Base-by-base conservation (phyloP, 1,284 basidiomycete species). In the Papiliotrema flavescens region DNA sequence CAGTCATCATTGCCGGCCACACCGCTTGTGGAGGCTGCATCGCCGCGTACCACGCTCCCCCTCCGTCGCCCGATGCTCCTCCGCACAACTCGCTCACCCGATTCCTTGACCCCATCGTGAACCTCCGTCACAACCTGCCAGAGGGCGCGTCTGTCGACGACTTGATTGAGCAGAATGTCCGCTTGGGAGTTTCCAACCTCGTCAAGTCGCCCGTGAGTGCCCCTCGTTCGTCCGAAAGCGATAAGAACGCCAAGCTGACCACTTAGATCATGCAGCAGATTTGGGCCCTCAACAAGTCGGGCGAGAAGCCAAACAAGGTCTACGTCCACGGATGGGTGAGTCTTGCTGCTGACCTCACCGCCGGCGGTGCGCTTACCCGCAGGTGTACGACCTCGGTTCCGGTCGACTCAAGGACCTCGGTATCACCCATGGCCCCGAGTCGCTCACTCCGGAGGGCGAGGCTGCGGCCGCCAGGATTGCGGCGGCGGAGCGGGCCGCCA, bases 1-100 rank as follows among this genome's bases (percentile, higher is more conserved):
- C 70, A 88, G 87, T 93, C 59, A 80, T 90, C 55, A 79, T 93
- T 59, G 87, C 86, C 22, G 90, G 90, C 39, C 90, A 92, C 74
- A 86, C 85, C 7, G 79, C 83, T 60, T 93, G 90, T 68, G 90
- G 89, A 55, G 90, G 89, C 15, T 75, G 72, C 57, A 85, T 84
- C 23, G 79, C 80, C 0, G 87, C 87, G 0, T 86, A 84, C 56
- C 67, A 57, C 35, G 58, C 69, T 1, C 67, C 67, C 2, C 55
- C 57, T 22, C 65, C 65, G 36, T 49, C 48, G 40, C 36, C 69
- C 76, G 26, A 65, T 73, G 37, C 52, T 13, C 51, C 54, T 7
- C 54, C 61, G 36, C 74, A 78, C 23, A 80, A 82, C 11, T 79
- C 84, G 13, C 81, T 92, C 63, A 79, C 79, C 44, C 81, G 83